These are phyloP conservation scores for Nicotiana undulata DNA, from an alignment of 257 asterid genomes.

Conservation along the genomic window DNA sequence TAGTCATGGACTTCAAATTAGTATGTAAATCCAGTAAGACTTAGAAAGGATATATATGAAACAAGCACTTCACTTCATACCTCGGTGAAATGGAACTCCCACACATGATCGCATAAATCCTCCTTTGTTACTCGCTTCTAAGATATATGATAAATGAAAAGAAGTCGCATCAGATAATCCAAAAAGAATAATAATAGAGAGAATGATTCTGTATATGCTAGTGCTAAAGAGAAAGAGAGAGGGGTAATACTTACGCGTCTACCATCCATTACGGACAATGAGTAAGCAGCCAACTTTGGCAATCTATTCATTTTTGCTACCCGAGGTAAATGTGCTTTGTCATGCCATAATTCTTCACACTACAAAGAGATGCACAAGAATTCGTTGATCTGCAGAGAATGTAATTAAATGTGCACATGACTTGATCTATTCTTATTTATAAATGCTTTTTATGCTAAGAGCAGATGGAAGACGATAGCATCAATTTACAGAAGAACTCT, in stretches of 20 bases:
- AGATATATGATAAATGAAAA: slow-evolving; percentile 9
- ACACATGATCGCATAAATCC: slow-evolving; percentile 64
- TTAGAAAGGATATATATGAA: neutral
- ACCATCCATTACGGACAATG: slow-evolving; percentile 58
- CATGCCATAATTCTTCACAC: slow-evolving; percentile 72
- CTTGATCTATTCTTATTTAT: neutral
- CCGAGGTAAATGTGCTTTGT: slow-evolving; percentile 81
- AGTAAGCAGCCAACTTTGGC: slow-evolving; percentile 46
- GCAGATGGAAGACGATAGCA: neutral
- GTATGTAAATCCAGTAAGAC: neutral
- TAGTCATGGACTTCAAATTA: neutral
- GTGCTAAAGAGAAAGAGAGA: neutral
- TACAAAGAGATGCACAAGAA: slow-evolving; percentile 16
- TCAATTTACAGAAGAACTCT: too few relatives aligned
- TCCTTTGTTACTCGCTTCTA: slow-evolving; percentile 60
- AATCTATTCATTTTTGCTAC: slow-evolving; percentile 43
- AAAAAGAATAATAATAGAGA: neutral
- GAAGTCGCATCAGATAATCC: neutral
- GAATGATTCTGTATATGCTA: neutral
- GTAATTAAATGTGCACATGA: neutral
- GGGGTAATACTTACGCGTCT: slow-evolving; percentile 47
- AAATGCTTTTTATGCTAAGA: too few relatives aligned
- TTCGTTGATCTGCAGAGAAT: neutral
- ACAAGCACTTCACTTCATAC: slow-evolving; percentile 20
- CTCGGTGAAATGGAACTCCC: slow-evolving; percentile 75